Percentiles rank a stretch among this genome's conserved stretches.
Conservation (phyloP, 805 yeast species). For the Candida hungchunana region DNA sequence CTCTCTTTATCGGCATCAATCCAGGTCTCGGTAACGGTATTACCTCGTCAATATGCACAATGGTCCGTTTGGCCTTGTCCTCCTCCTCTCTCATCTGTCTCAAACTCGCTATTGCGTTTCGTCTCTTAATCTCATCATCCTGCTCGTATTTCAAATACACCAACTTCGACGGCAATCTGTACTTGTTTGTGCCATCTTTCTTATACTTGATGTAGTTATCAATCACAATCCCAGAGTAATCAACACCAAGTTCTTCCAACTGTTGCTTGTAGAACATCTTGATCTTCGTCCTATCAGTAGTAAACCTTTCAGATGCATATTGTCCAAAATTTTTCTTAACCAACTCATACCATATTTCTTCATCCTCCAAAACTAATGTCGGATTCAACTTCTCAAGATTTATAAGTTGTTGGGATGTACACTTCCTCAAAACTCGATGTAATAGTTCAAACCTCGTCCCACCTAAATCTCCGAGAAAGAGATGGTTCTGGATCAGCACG, state of each 20-base stretch:
- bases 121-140: conserved; percentile 31
- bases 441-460: conserved; percentile 32
- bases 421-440: conserved; percentile 26
- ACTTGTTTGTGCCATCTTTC: conserved; percentile 21
- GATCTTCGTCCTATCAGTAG: conserved; percentile 21
- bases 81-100: conserved; percentile 29
- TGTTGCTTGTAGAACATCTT: conserved; percentile 19
- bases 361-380: conserved; percentile 34
- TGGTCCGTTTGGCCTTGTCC: conserved; percentile 30
- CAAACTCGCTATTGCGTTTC: conserved; percentile 31
- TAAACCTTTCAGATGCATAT: conserved; percentile 29
- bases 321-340: conserved; percentile 32
- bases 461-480: conserved; percentile 25
- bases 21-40: conserved; percentile 13
- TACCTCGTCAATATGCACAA: conserved; percentile 22
- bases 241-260: conserved; percentile 15
- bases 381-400: conserved; percentile 31
- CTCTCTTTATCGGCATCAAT: not conserved
- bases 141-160: conserved; percentile 30
- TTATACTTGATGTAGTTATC: conserved; percentile 18
- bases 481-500: conserved; percentile 19
- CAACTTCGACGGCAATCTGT: conserved; percentile 32
- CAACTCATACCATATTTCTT: conserved; percentile 31
- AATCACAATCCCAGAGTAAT: conserved; percentile 11
- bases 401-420: conserved; percentile 29